Conservation (phyloP, 139 green algal genomes). For the Chlamydomonas applanata region DNA sequence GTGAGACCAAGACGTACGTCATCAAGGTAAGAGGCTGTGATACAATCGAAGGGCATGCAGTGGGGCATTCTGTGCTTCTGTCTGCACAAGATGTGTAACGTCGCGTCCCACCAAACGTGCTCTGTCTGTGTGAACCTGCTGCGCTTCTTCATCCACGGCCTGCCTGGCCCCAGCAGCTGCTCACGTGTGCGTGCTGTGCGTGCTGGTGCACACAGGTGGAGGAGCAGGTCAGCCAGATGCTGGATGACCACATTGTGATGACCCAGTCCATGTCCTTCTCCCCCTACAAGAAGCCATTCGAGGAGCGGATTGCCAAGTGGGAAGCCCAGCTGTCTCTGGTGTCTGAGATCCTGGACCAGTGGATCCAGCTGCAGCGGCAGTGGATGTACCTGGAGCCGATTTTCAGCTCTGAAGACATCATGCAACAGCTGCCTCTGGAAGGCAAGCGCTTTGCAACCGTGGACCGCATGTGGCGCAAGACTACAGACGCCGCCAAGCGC, state of each 20-base stretch:
- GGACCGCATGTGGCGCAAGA: conserved; percentile 76
- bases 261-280: conserved; percentile 64
- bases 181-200: no score
- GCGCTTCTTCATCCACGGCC: no score
- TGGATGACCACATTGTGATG: conserved; percentile 87
- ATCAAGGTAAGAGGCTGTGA: conserved; percentile 66
- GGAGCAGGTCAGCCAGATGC: conserved; percentile 69
- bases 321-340: conserved; percentile 69
- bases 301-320: conserved; percentile 75
- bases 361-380: conserved; percentile 66
- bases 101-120: no score
- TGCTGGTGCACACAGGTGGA: conserved; percentile 47
- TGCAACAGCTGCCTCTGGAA: conserved; percentile 81
- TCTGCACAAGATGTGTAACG: no score
- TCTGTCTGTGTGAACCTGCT: no score
- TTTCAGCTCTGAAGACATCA: conserved; percentile 80
- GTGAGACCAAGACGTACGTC: conserved; percentile 74
- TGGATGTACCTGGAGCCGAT: conserved; percentile 92
- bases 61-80: no score
- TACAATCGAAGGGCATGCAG: no score
- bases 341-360: conserved; percentile 75
- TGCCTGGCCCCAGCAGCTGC: no score
- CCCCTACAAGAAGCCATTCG: conserved; percentile 83
- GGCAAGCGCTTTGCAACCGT: conserved; percentile 78
- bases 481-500: conserved; percentile 52